A percentile compares a stretch with the other conserved stretches of the same genome.
These are phyloP conservation scores for Apiospora malaysiana DNA, from an alignment of 2,329 filamentous ascomycete species.

Conservation along the genomic window DNA sequence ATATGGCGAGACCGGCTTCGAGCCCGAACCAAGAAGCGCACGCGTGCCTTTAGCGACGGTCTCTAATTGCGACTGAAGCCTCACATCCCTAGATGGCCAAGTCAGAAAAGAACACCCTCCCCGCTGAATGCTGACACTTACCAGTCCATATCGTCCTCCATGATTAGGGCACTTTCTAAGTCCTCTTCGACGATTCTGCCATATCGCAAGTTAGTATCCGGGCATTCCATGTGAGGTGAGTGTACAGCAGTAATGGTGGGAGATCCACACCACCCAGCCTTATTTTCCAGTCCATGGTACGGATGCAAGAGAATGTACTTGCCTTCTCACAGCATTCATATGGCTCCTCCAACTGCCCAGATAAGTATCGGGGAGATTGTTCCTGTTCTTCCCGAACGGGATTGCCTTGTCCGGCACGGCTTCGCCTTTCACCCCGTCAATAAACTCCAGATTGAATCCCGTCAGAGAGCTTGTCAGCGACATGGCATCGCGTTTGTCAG, in stretches of 20 bases:
- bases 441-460: conserved; percentile 49
- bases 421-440: conserved; percentile 49
- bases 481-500: conserved; percentile 56
- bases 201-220: not conserved
- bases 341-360: conserved; percentile 50
- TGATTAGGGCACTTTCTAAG: conserved; percentile 43
- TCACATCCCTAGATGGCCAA: conserved; percentile 37
- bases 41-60: conserved; percentile 40
- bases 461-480: conserved; percentile 48
- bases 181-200: conserved; percentile 42
- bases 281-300: not conserved
- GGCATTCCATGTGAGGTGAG: not conserved
- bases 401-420: conserved; percentile 49
- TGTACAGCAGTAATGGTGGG: not conserved
- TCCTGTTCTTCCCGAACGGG: conserved; percentile 40
- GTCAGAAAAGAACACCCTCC: not conserved
- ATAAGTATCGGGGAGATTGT: conserved; percentile 38
- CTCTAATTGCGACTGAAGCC: conserved; percentile 40
- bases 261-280: not conserved
- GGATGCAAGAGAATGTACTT: not conserved
- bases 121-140: not conserved
- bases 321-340: conserved; percentile 44
- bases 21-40: conserved; percentile 29
- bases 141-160: conserved; percentile 49
- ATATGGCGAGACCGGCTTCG: conserved; percentile 21